Conservation (phyloP, 2,329 filamentous ascomycete species). For the Hymenoscyphus infarciens region DNA sequence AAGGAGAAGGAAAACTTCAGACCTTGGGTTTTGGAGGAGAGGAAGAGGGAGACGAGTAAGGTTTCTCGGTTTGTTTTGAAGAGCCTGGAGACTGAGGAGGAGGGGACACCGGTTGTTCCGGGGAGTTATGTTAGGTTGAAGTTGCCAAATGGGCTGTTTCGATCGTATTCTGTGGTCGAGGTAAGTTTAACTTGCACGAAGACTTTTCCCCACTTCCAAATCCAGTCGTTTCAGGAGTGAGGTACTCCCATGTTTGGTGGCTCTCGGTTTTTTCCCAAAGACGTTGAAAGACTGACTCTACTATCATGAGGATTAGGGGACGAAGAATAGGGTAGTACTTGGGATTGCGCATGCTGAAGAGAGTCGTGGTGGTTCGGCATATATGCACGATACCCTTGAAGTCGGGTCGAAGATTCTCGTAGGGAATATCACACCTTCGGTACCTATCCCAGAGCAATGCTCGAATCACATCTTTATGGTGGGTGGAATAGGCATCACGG, state of each 20-base stretch:
- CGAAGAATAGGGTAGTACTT: slow-evolving; percentile 49
- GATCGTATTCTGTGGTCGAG: slow-evolving; percentile 58
- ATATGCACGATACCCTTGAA: slow-evolving; percentile 48
- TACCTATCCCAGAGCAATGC: slow-evolving; percentile 44
- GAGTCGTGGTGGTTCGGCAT: slow-evolving; percentile 59
- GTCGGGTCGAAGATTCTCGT: slow-evolving; percentile 50
- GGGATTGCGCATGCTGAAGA: slow-evolving; percentile 53
- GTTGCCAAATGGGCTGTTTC: slow-evolving; percentile 52
- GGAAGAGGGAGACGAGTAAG: slow-evolving; percentile 47
- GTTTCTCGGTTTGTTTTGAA: slow-evolving; percentile 53
- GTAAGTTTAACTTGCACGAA: no score
- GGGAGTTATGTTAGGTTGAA: slow-evolving; percentile 56
- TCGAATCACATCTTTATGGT: slow-evolving; percentile 61
- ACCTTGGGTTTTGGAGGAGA: slow-evolving; percentile 43
- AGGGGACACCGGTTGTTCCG: slow-evolving; percentile 37
- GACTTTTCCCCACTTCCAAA: no score
- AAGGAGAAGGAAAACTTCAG: slow-evolving; percentile 36
- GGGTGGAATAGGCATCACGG: slow-evolving; percentile 64
- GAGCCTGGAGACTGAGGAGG: slow-evolving; percentile 37
- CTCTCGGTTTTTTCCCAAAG: no score
- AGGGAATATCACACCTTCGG: slow-evolving; percentile 47
- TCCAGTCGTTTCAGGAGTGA: no score
- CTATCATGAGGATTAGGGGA: slow-evolving; percentile 34
- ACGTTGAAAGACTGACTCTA: no score
- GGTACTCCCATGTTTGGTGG: no score